Evolutionary conservation across 148 eudicot genomes (phyloP), one percentile per base, ranked within the genome.

Genomic region (Fagopyrum homotropicum): DNA sequence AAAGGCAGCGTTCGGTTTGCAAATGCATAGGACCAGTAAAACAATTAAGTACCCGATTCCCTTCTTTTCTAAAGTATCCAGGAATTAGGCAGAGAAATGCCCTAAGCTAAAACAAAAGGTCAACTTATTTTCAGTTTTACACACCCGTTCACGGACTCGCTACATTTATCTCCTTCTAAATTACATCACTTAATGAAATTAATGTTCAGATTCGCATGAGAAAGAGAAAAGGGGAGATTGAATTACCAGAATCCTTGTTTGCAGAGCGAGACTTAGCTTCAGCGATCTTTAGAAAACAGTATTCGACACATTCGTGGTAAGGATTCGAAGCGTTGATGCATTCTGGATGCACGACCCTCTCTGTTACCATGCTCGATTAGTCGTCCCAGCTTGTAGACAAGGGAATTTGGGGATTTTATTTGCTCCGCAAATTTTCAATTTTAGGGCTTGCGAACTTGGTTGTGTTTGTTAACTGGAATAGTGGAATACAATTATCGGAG

Each of bases 241-340:
- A 72, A 63, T 45, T 73, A 87, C 91, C 89, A 46, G 73, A 12
- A 45, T 86, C 75, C 47, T 44, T 46, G 73, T 82, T 77, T 17
- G 76, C 75, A 43, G 75, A 57, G 72, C 63, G 80, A 12, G 83
- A 70, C 84, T 91, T 93, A 0, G 88, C 83, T 77, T 93, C 92
- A 47, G 92, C 97, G 72, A 93, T 91, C 73, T 83, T 70, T 72
- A 68, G 75, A 83, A 93, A 93, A 88, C 98, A 93, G 79, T 84
- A 93, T 30, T 91, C 94, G 66, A 84, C 92, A 71, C 98, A 93
- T 80, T 83, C 91, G 73, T 93, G 98, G 72, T 87, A 91, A 4
- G 89, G 97, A 75, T 93, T 93, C 40, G 90, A 83, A 9, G 98
- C 88, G 69, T 93, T 93, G 71, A 86, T 89, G 87, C 98, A 93